These are phyloP conservation scores for Luffa acutangula DNA, from an alignment of 306 rosid species.

Conservation along the genomic window DNA sequence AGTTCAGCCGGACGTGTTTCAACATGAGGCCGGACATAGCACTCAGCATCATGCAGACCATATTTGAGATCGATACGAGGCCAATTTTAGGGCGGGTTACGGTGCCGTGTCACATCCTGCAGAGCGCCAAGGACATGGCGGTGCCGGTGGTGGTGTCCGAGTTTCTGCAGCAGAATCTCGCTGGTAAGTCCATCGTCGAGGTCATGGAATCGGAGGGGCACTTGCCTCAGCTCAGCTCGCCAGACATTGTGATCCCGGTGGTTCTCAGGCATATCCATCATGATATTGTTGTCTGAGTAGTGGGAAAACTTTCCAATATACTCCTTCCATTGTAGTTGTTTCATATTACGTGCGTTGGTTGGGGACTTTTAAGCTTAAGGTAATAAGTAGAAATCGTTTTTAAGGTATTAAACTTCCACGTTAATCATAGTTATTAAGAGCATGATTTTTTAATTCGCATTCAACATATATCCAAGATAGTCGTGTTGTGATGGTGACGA, in stretches of 20 bases:
- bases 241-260: constrained; percentile 57
- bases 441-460: no score
- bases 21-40: constrained; percentile 87
- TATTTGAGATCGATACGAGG: constrained; percentile 67
- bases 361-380: no score
- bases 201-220: constrained; percentile 69
- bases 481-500: no score
- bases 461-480: no score
- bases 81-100: constrained; percentile 32
- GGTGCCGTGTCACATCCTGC: constrained; percentile 70
- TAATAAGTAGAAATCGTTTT: no score
- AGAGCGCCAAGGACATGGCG: constrained; percentile 60
- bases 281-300: constrained; percentile 24
- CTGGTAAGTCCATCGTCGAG: constrained; percentile 50
- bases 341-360: no score
- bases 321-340: no score
- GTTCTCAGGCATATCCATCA: constrained; percentile 47
- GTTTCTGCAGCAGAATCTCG: constrained; percentile 52
- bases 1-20: constrained; percentile 71
- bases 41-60: constrained; percentile 32
- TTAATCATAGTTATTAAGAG: no score
- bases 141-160: constrained; percentile 68
- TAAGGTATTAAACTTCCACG: no score
- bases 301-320: no score
- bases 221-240: constrained; percentile 79